Evolutionary conservation across 2,329 filamentous ascomycete species (phyloP).

Genomic region (Byssoonygena ceratinophila): DNA sequence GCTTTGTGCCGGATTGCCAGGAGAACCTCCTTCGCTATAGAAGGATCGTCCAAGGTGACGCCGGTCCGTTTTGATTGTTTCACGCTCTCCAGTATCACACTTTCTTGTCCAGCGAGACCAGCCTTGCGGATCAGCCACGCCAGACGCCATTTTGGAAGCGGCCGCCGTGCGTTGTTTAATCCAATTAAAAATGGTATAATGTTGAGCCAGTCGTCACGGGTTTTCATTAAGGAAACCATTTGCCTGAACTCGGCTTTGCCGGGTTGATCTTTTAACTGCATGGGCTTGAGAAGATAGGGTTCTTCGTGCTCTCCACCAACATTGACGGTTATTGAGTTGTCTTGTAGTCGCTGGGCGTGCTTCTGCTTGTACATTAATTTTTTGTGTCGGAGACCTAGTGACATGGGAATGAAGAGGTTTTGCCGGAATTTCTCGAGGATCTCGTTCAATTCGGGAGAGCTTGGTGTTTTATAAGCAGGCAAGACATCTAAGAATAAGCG

Average conservation of each 20-base stretch:
- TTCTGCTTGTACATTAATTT: constrained; percentile 32
- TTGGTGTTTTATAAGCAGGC: constrained; percentile 32
- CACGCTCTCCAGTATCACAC: constrained; percentile 29
- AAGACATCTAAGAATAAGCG: constrained; percentile 22
- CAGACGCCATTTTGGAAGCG: constrained; percentile 21
- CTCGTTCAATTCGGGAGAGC: constrained; percentile 33
- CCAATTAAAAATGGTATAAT: constrained; percentile 34
- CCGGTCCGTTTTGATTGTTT: constrained; percentile 29
- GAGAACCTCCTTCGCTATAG: constrained; percentile 28
- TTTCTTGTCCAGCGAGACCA: constrained; percentile 27
- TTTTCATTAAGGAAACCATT: constrained; percentile 29
- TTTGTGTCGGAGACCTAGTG: constrained; percentile 30
- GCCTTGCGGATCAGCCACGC: constrained; percentile 33
- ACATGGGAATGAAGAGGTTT: constrained; percentile 36
- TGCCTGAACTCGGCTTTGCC: constrained; percentile 25
- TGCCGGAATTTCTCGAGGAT: constrained; percentile 34
- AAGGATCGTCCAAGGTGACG: constrained; percentile 25
- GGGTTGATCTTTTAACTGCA: constrained; percentile 27
- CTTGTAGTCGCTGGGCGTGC: constrained; percentile 27
- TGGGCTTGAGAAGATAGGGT: constrained; percentile 30
- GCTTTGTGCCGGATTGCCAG: constrained; percentile 31
- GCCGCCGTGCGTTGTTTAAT: constrained; percentile 25
- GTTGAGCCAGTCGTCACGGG: constrained; percentile 33
- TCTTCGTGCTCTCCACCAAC: constrained; percentile 30
- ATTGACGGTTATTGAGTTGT: constrained; percentile 34